phyloP scores from a whole-genome alignment of 768 basidiomycete genomes.

The Kwoniella sp. region DNA sequence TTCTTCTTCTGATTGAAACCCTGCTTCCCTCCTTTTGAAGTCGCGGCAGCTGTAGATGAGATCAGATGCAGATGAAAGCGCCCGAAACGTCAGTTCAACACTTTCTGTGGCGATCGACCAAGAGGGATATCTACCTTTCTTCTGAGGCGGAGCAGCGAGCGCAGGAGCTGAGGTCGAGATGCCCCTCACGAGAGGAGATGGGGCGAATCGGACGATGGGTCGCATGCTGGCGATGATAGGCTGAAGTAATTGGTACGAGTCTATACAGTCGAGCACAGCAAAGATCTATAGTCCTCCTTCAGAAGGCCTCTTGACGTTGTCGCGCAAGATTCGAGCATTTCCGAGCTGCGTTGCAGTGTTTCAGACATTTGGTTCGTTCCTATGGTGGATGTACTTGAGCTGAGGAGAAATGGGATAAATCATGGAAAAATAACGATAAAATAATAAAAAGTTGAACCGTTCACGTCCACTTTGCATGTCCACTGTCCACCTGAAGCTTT shows the following conservation, averaged over 20 bases:
- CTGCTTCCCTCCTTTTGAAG: constrained; percentile 11
- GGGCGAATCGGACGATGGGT: constrained; percentile 22
- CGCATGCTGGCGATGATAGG: constrained; percentile 15
- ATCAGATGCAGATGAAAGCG: not conserved
- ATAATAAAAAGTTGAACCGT: constrained; percentile 19
- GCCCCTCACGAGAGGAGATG: constrained; percentile 24
- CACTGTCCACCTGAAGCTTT: not conserved
- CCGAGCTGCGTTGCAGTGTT: too few relatives aligned
- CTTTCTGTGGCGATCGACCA: not conserved
- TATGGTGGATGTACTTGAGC: not conserved
- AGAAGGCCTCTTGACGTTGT: too few relatives aligned
- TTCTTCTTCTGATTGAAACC: constrained; percentile 28
- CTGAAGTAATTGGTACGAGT: too few relatives aligned
- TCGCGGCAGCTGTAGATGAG: constrained; percentile 11
- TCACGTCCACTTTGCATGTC: constrained; percentile 3
- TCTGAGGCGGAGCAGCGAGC: constrained; percentile 31
- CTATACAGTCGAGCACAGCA: not conserved
- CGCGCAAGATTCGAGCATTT: too few relatives aligned
- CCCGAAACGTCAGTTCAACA: not conserved
- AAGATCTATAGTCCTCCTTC: too few relatives aligned
- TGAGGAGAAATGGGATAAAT: constrained; percentile 21
- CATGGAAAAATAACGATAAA: constrained; percentile 25
- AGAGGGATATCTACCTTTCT: constrained; percentile 21
- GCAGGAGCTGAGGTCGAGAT: constrained; percentile 29
- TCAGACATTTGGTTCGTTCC: constrained; percentile 4